phyloP scores from a whole-genome alignment of 495 filamentous ascomycete species.

The Extremus antarcticus region DNA sequence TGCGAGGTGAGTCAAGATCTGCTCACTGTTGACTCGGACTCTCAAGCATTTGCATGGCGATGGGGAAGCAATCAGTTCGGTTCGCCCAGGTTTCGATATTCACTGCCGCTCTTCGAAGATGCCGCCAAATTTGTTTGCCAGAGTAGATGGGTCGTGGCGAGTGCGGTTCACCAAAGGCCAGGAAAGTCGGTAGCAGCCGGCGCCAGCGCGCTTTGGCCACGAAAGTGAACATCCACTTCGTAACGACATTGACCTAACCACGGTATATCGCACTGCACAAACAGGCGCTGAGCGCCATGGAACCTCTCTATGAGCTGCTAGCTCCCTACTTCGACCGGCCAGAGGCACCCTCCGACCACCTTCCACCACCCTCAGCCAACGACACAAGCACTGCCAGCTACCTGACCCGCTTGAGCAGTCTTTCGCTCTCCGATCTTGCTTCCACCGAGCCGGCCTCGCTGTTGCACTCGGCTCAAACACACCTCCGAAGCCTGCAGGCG shows the following conservation, averaged over 20 bases:
- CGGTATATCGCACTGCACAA: too few relatives aligned
- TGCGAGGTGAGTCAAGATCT: background rate
- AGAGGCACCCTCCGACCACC: constrained; percentile 22
- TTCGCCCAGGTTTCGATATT: too few relatives aligned
- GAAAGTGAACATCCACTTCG: background rate
- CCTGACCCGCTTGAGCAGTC: constrained; percentile 66
- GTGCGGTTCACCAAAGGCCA: too few relatives aligned
- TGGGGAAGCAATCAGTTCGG: too few relatives aligned
- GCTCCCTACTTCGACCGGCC: constrained; percentile 45
- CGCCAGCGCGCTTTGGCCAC: background rate
- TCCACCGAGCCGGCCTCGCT: constrained; percentile 70
- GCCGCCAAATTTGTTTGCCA: too few relatives aligned
- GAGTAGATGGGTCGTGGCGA: too few relatives aligned
- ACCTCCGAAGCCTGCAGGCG: constrained; percentile 75
- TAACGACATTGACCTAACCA: background rate
- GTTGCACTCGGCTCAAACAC: constrained; percentile 66
- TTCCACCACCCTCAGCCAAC: constrained; percentile 25
- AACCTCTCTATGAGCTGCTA: constrained; percentile 63
- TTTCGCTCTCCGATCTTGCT: constrained; percentile 61
- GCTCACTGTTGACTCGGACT: background rate
- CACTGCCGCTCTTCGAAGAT: too few relatives aligned
- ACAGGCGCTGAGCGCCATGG: constrained; percentile 35
- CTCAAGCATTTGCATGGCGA: too few relatives aligned
- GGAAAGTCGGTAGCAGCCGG: too few relatives aligned
- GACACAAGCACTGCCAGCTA: constrained; percentile 52